Conservation (phyloP, 345 rosid species). For the Populus tremula region DNA sequence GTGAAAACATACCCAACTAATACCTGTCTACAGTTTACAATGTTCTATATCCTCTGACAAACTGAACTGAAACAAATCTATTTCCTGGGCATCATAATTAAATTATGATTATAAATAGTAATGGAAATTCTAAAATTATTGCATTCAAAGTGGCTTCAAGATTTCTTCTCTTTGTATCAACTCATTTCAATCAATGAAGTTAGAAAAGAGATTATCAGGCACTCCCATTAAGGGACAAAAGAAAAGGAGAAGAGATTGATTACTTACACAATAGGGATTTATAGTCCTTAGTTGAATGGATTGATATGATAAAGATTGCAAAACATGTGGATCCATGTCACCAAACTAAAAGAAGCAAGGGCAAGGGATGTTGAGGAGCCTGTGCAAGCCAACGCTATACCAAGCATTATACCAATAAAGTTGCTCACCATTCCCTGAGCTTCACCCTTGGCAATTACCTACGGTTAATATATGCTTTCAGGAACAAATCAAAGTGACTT, state of each 20-base stretch:
- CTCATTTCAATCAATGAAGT: background rate
- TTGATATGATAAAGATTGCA: constrained; percentile 91
- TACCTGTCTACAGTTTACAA: background rate
- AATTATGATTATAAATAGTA: background rate
- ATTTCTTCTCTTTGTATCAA: background rate
- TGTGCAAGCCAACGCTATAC: constrained; percentile 70
- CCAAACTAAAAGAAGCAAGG: constrained; percentile 71
- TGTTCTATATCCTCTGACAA: background rate
- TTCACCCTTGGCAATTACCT: constrained; percentile 99
- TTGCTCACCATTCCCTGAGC: constrained; percentile 99
- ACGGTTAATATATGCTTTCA: constrained; percentile 22
- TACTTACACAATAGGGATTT: constrained; percentile 97
- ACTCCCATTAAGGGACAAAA: background rate
- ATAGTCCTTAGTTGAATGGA: constrained; percentile 88
- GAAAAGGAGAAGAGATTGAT: constrained; percentile 21
- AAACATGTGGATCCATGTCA: constrained; percentile 89
- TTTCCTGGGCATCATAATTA: background rate
- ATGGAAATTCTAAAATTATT: background rate
- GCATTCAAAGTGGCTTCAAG: background rate
- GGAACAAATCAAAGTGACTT: background rate
- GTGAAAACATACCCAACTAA: background rate
- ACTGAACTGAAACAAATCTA: background rate
- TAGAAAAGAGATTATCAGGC: background rate
- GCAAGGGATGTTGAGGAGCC: constrained; percentile 80
- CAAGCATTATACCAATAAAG: constrained; percentile 73